Conservation (phyloP, 495 filamentous ascomycete species). For the Extremus antarcticus region DNA sequence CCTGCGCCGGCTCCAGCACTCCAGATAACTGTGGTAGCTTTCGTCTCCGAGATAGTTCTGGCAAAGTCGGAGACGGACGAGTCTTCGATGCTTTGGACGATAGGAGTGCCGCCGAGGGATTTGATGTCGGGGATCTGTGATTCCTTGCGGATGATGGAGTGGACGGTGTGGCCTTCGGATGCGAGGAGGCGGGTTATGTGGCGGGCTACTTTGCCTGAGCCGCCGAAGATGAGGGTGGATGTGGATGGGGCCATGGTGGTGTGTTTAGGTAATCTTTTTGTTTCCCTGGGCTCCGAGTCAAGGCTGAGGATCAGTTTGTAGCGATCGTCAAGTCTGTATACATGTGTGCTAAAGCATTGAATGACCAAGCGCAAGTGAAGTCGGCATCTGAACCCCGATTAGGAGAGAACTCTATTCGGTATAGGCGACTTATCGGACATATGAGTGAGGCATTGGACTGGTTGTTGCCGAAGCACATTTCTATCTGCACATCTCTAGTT, state of each 20-base stretch:
- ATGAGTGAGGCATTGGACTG: no score
- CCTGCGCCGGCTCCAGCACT: constrained; percentile 27
- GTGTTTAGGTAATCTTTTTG: background rate
- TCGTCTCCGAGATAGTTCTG: constrained; percentile 15
- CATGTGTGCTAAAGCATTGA: background rate
- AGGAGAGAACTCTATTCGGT: background rate
- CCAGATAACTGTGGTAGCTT: constrained; percentile 23
- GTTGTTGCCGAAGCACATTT: no score
- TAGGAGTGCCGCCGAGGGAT: constrained; percentile 26
- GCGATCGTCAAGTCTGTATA: no score
- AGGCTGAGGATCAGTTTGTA: background rate
- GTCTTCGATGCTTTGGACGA: constrained; percentile 29
- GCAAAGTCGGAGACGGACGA: constrained; percentile 23
- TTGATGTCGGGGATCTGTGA: constrained; percentile 21
- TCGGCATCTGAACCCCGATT: background rate
- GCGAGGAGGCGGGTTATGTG: constrained; percentile 27
- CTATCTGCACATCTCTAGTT: background rate
- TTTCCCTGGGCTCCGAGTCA: background rate
- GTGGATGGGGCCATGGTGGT: constrained; percentile 18
- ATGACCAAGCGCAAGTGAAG: background rate
- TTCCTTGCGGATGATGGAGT: constrained; percentile 27
- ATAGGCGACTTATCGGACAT: no score
- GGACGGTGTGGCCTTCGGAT: constrained; percentile 22
- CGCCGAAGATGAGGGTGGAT: constrained; percentile 29
- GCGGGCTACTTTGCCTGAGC: constrained; percentile 28